Evolutionary conservation across 768 basidiomycete genomes (phyloP).

Genomic region (Hericium coralloides): DNA sequence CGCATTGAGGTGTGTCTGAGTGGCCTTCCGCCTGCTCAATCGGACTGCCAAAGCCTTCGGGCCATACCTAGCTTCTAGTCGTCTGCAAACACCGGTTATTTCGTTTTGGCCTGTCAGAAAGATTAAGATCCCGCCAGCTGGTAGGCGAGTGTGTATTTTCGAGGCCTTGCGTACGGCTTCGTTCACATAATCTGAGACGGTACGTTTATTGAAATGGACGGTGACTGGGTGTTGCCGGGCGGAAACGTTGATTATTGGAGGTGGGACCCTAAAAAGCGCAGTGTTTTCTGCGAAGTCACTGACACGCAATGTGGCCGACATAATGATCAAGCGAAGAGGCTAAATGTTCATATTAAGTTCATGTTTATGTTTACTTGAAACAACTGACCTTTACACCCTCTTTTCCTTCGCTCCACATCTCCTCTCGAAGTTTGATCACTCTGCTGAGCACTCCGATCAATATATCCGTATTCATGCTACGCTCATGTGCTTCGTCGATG

Average conservation of each 20-base stretch:
- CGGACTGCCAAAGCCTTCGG: conserved; percentile 49
- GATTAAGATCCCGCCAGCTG: conserved; percentile 86
- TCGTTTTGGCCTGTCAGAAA: conserved; percentile 97
- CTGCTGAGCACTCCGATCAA: conserved; percentile 95
- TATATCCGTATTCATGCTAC: conserved; percentile 97
- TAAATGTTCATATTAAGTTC: conserved; percentile 18
- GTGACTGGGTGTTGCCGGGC: conserved; percentile 95
- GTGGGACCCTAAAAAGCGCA: conserved; percentile 69
- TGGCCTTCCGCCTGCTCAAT: conserved; percentile 26
- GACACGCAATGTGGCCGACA: conserved; percentile 96
- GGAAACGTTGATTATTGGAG: conserved; percentile 86
- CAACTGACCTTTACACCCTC: conserved; percentile 55
- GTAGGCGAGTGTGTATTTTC: conserved; percentile 89
- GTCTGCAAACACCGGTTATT: conserved; percentile 77
- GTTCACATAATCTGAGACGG: conserved; percentile 77
- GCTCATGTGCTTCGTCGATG: conserved; percentile 96
- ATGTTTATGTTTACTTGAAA: neutral
- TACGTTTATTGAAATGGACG: conserved; percentile 84
- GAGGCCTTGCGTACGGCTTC: conserved; percentile 85
- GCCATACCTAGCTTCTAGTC: conserved; percentile 73
- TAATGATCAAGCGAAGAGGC: conserved; percentile 91
- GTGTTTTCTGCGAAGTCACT: conserved; percentile 86
- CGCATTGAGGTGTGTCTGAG: conserved; percentile 4
- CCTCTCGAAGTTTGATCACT: conserved; percentile 81
- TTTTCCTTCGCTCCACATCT: conserved; percentile 77